A percentile compares a stretch with the other conserved stretches of the same genome.
Conservation (phyloP, 768 basidiomycete genomes). For the Lactifluus piperatus region DNA sequence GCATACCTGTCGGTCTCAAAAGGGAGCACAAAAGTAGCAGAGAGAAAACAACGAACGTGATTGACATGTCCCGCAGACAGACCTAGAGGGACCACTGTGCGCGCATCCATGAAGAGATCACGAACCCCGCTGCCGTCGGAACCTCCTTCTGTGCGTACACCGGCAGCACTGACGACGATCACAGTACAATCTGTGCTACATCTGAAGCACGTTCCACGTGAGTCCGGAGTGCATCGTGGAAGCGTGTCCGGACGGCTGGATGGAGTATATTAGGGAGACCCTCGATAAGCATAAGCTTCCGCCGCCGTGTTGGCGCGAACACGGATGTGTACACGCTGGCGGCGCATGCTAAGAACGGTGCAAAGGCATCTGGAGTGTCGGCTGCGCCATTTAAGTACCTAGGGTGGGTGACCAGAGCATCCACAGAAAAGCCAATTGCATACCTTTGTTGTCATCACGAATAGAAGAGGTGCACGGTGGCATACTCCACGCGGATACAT, state of each 20-base stretch:
- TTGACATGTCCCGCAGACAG: slow-evolving; percentile 63
- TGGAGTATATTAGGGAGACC: slow-evolving; percentile 89
- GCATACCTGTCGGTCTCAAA: not conserved
- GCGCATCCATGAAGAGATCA: slow-evolving; percentile 53
- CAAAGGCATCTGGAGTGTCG: slow-evolving; percentile 46
- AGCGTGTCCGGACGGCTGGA: slow-evolving; percentile 52
- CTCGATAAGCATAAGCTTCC: slow-evolving; percentile 65
- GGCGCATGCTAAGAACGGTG: slow-evolving; percentile 65
- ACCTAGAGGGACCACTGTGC: slow-evolving; percentile 61
- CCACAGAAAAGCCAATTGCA: no score
- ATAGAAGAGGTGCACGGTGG: no score
- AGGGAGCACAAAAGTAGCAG: not conserved
- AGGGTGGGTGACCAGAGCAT: no score
- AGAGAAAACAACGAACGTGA: slow-evolving; percentile 54
- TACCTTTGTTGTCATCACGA: no score
- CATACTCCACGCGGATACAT: no score
- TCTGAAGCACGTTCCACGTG: slow-evolving; percentile 36
- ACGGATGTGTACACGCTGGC: slow-evolving; percentile 50
- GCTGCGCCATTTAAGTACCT: slow-evolving; percentile 1
- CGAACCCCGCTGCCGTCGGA: slow-evolving; percentile 40
- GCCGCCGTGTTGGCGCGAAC: slow-evolving; percentile 27
- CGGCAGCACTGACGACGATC: slow-evolving; percentile 79
- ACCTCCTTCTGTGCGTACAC: slow-evolving; percentile 57
- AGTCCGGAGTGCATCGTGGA: slow-evolving; percentile 59
- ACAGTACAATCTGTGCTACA: slow-evolving; percentile 59